Conservation (phyloP, 192 early-diverging fungal species). For the Diversispora epigaea region DNA sequence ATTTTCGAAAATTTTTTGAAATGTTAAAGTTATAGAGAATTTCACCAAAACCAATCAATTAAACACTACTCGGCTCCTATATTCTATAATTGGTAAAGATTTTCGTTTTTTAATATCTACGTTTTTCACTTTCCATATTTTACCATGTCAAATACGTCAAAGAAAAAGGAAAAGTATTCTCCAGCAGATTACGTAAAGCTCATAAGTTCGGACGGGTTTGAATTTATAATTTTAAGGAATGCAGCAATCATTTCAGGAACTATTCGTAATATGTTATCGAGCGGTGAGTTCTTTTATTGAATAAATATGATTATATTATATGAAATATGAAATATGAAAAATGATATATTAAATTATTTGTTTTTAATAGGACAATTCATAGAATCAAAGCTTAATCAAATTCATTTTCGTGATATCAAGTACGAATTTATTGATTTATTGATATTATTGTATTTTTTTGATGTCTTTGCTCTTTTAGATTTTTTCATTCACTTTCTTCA, state of each 20-base stretch:
- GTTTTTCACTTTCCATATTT: too few species aligned
- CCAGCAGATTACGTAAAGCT: conserved; percentile 70
- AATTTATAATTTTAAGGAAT: conserved; percentile 82
- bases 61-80: too few species aligned
- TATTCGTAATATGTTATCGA: conserved; percentile 91
- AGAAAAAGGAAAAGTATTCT: too few species aligned
- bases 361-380: conserved; percentile 74
- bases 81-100: too few species aligned
- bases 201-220: conserved; percentile 85
- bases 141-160: too few species aligned
- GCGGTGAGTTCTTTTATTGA: conserved; percentile 46
- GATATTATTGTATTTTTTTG: not conserved
- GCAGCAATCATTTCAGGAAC: conserved; percentile 91
- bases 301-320: not conserved
- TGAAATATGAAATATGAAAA: not conserved
- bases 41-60: too few species aligned
- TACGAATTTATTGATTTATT: conserved; percentile 38
- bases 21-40: too few species aligned
- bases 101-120: too few species aligned
- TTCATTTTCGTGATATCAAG: conserved; percentile 92
- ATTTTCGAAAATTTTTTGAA: too few species aligned
- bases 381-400: conserved; percentile 84
- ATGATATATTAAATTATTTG: conserved; percentile 5
- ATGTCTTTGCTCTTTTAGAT: not conserved
- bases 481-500: not conserved